phyloP scores from a whole-genome alignment of 768 basidiomycete species.

The Russula abietina region DNA sequence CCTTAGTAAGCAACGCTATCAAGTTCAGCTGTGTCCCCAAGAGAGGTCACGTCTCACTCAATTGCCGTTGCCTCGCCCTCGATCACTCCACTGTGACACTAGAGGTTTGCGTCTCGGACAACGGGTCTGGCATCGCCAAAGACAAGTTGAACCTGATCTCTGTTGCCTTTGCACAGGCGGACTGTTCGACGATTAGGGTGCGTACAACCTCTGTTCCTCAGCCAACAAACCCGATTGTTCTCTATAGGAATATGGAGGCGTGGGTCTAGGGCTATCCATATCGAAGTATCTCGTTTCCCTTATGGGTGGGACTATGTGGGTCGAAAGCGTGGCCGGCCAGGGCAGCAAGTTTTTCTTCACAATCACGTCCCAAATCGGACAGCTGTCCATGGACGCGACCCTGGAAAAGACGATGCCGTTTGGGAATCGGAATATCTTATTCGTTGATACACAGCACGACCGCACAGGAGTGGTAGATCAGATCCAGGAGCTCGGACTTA shows the following conservation, averaged over 20 bases:
- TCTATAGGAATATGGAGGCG: slow-evolving; percentile 88
- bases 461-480: slow-evolving; percentile 67
- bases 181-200: slow-evolving; percentile 93
- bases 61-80: slow-evolving; percentile 68
- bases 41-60: slow-evolving; percentile 87
- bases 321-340: slow-evolving; percentile 87
- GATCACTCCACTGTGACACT: slow-evolving; percentile 83
- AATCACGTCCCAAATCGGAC: slow-evolving; percentile 78
- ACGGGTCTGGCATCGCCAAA: slow-evolving; percentile 96
- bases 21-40: slow-evolving; percentile 91
- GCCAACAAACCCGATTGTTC: background rate
- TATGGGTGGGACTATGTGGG: slow-evolving; percentile 99
- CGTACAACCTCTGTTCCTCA: slow-evolving; percentile 25
- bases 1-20: slow-evolving; percentile 92
- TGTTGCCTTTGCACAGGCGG: slow-evolving; percentile 98
- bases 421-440: slow-evolving; percentile 81
- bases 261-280: slow-evolving; percentile 92
- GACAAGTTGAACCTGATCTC: slow-evolving; percentile 98
- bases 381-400: slow-evolving; percentile 65
- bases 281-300: slow-evolving; percentile 96
- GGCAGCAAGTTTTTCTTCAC: slow-evolving; percentile 98
- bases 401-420: slow-evolving; percentile 81
- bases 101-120: slow-evolving; percentile 96
- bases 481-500: slow-evolving; percentile 73
- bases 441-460: slow-evolving; percentile 81